A percentile compares a stretch with the other conserved stretches of the same genome.
Evolutionary conservation across 164 flowering plant genomes (phyloP).

Genomic region (Stephania cephalantha): DNA sequence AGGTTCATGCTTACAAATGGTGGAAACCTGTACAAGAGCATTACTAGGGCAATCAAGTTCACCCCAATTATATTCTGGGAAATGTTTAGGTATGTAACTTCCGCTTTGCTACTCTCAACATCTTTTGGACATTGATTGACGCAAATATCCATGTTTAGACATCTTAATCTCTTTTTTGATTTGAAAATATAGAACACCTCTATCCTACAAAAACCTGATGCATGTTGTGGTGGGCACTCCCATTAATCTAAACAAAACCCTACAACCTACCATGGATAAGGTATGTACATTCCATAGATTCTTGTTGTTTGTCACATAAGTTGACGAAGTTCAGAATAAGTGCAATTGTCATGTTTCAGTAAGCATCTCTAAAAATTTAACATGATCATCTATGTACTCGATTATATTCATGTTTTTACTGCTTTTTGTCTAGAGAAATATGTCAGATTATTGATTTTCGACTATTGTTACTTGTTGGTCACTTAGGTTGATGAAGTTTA

Average conservation of each 20-base stretch:
- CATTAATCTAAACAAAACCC: slow-evolving; percentile 54
- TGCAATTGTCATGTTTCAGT: background rate
- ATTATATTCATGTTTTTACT: background rate
- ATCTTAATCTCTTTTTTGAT: background rate
- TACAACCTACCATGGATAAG: slow-evolving; percentile 73
- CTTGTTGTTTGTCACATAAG: background rate
- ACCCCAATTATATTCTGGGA: slow-evolving; percentile 86
- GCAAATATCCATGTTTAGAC: too few species aligned
- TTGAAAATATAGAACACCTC: slow-evolving; percentile 43
- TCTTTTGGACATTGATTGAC: too few species aligned
- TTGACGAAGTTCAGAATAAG: too few species aligned
- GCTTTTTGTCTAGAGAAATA: background rate
- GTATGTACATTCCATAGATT: slow-evolving; percentile 22
- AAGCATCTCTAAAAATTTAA: too few species aligned
- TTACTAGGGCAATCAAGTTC: slow-evolving; percentile 71
- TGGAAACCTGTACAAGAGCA: slow-evolving; percentile 50
- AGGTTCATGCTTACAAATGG: slow-evolving; percentile 78
- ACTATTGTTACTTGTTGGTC: background rate
- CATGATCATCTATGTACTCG: background rate
- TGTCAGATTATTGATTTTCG: background rate
- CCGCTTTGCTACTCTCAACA: background rate
- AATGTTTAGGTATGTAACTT: slow-evolving; percentile 49
- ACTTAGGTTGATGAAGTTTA: slow-evolving; percentile 58
- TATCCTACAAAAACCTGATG: slow-evolving; percentile 61
- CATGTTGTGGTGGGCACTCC: slow-evolving; percentile 85